Conservation (phyloP, 306 rosid species). For the Acacia acuminata region DNA sequence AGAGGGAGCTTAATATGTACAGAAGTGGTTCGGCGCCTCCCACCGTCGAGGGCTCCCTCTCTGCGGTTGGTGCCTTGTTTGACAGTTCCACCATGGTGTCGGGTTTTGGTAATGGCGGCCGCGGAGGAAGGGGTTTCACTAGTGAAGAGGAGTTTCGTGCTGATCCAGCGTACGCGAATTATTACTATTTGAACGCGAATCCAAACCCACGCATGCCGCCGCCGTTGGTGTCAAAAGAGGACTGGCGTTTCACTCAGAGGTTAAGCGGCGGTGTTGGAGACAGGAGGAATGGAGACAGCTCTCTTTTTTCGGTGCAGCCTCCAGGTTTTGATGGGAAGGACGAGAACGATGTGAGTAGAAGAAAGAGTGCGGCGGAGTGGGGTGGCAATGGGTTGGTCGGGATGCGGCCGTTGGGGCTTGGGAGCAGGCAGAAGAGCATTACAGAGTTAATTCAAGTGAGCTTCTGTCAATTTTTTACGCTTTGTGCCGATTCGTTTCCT, state of each 20-base stretch:
- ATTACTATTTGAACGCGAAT: slow-evolving; percentile 77
- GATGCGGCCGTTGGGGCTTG: slow-evolving; percentile 74
- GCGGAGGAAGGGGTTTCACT: slow-evolving; percentile 34
- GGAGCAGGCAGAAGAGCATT: slow-evolving; percentile 75
- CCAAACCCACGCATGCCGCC: slow-evolving; percentile 90
- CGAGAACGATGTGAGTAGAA: slow-evolving; percentile 44
- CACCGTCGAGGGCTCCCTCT: slow-evolving; percentile 78
- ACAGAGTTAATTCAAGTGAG: slow-evolving; percentile 81
- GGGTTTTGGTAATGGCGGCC: slow-evolving; percentile 37
- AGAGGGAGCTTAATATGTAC: slow-evolving; percentile 62
- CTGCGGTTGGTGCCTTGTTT: slow-evolving; percentile 63
- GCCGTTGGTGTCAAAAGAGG: slow-evolving; percentile 85
- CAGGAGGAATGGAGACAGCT: slow-evolving; percentile 55
- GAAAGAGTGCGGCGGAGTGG: slow-evolving; percentile 64
- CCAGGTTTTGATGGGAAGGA: slow-evolving; percentile 69
- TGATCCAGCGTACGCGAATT: slow-evolving; percentile 80
- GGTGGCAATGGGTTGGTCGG: slow-evolving; percentile 73
- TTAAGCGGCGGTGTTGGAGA: slow-evolving; percentile 77
- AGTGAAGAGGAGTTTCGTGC: slow-evolving; percentile 80
- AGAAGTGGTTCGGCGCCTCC: slow-evolving; percentile 98
- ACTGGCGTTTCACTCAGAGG: slow-evolving; percentile 78
- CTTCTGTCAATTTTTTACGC: not conserved
- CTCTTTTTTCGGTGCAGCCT: slow-evolving; percentile 67
- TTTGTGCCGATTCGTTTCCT: slow-evolving; percentile 5
- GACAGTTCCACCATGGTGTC: slow-evolving; percentile 36